Conservation (phyloP, 768 basidiomycete species). For the Calocybe indica region DNA sequence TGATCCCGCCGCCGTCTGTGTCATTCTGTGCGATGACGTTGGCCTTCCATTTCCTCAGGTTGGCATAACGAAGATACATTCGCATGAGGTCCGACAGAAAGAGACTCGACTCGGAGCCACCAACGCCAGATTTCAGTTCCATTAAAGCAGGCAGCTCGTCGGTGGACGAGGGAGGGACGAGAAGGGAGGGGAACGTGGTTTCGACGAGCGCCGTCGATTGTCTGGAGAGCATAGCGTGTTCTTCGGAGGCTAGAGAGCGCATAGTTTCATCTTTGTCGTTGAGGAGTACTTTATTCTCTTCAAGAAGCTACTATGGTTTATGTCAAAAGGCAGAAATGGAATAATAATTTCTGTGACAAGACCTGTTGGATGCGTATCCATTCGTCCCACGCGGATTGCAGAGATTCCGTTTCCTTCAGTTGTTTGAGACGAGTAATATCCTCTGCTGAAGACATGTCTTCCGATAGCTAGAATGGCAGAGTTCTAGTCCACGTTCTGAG, state of each 20-base stretch:
- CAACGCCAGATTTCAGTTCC: constrained; percentile 90
- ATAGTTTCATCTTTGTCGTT: constrained; percentile 72
- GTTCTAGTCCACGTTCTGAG: not conserved
- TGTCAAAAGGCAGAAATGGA: constrained; percentile 2
- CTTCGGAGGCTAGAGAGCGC: constrained; percentile 67
- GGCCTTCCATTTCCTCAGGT: constrained; percentile 53
- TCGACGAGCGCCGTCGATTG: constrained; percentile 28
- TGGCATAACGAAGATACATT: constrained; percentile 75
- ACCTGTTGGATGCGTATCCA: constrained; percentile 59
- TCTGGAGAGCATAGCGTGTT: constrained; percentile 42
- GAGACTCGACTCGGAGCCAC: constrained; percentile 82
- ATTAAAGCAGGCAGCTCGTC: constrained; percentile 68
- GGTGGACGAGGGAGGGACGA: constrained; percentile 70
- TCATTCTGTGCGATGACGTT: constrained; percentile 53
- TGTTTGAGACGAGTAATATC: constrained; percentile 56
- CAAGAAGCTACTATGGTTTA: constrained; percentile 48
- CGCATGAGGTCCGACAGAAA: constrained; percentile 73
- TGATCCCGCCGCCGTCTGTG: constrained; percentile 58
- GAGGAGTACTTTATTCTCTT: constrained; percentile 57
- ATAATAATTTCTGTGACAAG: constrained; percentile 12
- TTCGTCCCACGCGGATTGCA: constrained; percentile 62
- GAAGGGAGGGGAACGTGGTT: constrained; percentile 58
- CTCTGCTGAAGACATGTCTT: constrained; percentile 44
- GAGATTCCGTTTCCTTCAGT: constrained; percentile 62
- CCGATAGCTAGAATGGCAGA: constrained; percentile 38